A percentile compares a stretch with the other conserved stretches of the same genome.
phyloP scores from a whole-genome alignment of 2,329 filamentous ascomycete genomes.

The Xylariomycetidae sp. region DNA sequence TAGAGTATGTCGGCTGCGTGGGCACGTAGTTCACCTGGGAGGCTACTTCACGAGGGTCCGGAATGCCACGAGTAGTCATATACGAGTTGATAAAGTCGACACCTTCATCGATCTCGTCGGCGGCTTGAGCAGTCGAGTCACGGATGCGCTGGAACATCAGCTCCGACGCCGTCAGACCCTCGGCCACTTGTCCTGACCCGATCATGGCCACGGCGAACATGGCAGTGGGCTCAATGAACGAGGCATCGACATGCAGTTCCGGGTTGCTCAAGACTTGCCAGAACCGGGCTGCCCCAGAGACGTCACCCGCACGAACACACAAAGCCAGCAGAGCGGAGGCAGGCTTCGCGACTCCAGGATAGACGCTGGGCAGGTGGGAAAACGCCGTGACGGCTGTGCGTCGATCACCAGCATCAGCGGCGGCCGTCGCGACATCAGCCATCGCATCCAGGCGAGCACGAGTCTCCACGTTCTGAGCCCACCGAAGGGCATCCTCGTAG shows the following conservation, averaged over 20 bases:
- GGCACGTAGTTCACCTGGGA: slow-evolving; percentile 36
- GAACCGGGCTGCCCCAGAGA: slow-evolving; percentile 69
- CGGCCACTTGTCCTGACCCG: slow-evolving; percentile 75
- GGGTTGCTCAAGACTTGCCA: slow-evolving; percentile 69
- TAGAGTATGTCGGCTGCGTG: slow-evolving; percentile 40
- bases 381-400: slow-evolving; percentile 64
- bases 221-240: slow-evolving; percentile 78
- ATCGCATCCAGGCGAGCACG: slow-evolving; percentile 58
- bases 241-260: slow-evolving; percentile 50
- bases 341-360: slow-evolving; percentile 46
- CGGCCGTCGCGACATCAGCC: slow-evolving; percentile 65
- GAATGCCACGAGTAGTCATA: slow-evolving; percentile 50
- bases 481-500: slow-evolving; percentile 66
- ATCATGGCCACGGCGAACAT: slow-evolving; percentile 90
- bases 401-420: slow-evolving; percentile 73
- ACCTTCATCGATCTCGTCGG: slow-evolving; percentile 82
- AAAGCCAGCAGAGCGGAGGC: slow-evolving; percentile 81
- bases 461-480: slow-evolving; percentile 60
- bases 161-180: slow-evolving; percentile 72
- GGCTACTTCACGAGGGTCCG: slow-evolving; percentile 47
- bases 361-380: slow-evolving; percentile 46
- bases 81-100: slow-evolving; percentile 61
- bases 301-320: slow-evolving; percentile 75
- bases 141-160: slow-evolving; percentile 84
- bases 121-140: slow-evolving; percentile 52